These are phyloP conservation scores for Heritiera littoralis DNA, from an alignment of 345 rosid genomes.

Conservation along the genomic window DNA sequence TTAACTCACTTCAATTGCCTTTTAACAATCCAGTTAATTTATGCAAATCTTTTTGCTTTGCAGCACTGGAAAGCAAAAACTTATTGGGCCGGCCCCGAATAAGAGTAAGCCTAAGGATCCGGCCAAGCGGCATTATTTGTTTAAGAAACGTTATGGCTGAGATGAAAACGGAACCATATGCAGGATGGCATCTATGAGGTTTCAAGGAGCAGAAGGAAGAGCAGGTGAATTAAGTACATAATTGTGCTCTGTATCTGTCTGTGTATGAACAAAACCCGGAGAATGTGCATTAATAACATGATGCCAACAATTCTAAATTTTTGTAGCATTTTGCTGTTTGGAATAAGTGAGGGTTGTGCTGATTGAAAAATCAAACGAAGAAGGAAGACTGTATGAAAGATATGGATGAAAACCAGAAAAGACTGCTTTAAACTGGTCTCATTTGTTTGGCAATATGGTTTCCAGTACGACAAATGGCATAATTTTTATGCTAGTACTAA, in stretches of 20 bases:
- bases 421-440: neutral
- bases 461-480: neutral
- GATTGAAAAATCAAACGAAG: neutral
- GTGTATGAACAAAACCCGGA: neutral
- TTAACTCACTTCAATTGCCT: neutral
- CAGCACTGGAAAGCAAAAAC: slow-evolving; percentile 54
- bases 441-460: neutral
- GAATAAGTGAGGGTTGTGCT: neutral
- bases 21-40: neutral
- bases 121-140: slow-evolving; percentile 67
- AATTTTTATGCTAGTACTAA: too few species aligned
- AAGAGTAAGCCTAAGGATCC: slow-evolving; percentile 85
- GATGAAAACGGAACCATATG: neutral
- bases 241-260: neutral
- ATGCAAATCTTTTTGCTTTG: neutral
- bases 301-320: neutral
- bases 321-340: neutral
- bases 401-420: neutral
- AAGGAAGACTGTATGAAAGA: neutral
- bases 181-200: neutral
- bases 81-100: slow-evolving; percentile 38
- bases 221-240: neutral
- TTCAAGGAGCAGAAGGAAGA: neutral
- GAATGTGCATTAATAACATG: neutral
- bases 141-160: slow-evolving; percentile 65